Percentiles rank a stretch among this genome's conserved stretches.
Conservation (phyloP, 176 grass and related monocot genomes). For the Phragmites australis region DNA sequence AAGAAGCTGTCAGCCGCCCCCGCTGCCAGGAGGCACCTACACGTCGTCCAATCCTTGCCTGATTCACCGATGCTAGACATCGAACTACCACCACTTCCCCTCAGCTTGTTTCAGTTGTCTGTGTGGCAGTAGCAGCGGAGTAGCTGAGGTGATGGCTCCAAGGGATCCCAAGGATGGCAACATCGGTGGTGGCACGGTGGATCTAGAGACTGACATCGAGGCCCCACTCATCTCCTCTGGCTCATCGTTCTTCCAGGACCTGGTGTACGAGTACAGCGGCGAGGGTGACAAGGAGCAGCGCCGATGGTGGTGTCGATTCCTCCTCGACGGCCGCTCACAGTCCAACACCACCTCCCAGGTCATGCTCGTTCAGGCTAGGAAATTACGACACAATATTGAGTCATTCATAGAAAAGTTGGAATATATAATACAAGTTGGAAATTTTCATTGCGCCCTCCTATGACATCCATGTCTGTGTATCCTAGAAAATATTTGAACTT, state of each 20-base stretch:
- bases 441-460: neutral
- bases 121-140: constrained; percentile 12
- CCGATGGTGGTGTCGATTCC: constrained; percentile 23
- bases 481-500: neutral
- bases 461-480: neutral
- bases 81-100: neutral
- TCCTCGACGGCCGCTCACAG: constrained; percentile 37
- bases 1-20: too few relatives aligned
- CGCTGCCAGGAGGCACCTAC: too few relatives aligned
- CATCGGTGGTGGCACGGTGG: neutral
- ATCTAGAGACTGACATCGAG: constrained; percentile 48
- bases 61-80: neutral
- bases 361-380: constrained; percentile 58
- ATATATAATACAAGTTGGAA: neutral
- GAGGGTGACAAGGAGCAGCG: constrained; percentile 31
- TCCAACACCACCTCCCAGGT: constrained; percentile 89
- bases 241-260: constrained; percentile 42
- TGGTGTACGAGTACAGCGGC: constrained; percentile 33
- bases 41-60: too few relatives aligned
- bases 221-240: constrained; percentile 31
- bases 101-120: neutral
- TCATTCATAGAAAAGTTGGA: neutral
- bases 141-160: constrained; percentile 25
- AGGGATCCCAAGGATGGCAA: constrained; percentile 21
- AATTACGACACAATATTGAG: neutral